phyloP scores from a whole-genome alignment of 805 yeast genomes.

The Cephaloascus fragrans region DNA sequence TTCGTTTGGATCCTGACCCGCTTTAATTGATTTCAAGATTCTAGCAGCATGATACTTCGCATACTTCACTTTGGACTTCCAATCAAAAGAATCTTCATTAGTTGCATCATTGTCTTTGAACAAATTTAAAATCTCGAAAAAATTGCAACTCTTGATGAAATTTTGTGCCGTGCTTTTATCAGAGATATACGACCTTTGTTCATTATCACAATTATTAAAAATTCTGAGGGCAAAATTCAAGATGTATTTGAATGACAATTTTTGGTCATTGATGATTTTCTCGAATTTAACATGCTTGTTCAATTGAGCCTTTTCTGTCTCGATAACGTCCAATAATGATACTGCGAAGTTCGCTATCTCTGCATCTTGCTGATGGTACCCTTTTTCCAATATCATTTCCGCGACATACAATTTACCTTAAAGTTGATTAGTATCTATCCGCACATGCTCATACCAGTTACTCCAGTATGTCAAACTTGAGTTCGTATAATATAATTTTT shows the following conservation, averaged over 20 bases:
- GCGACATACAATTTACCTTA: slow-evolving; percentile 49
- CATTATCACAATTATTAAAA: slow-evolving; percentile 43
- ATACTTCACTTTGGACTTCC: slow-evolving; percentile 35
- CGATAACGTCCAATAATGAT: slow-evolving; percentile 61
- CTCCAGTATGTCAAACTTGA: no score
- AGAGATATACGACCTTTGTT: slow-evolving; percentile 31
- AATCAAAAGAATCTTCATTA: slow-evolving; percentile 11
- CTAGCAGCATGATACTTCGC: slow-evolving; percentile 56
- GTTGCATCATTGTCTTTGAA: slow-evolving; percentile 12
- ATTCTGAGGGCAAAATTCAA: slow-evolving; percentile 48
- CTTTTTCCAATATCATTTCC: slow-evolving; percentile 54
- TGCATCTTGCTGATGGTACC: slow-evolving; percentile 45
- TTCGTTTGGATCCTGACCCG: slow-evolving; percentile 51
- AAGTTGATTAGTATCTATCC: not conserved
- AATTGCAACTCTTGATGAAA: slow-evolving; percentile 45
- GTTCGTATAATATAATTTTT: no score
- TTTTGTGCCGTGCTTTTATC: slow-evolving; percentile 37
- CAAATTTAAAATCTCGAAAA: slow-evolving; percentile 38
- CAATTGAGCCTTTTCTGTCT: slow-evolving; percentile 33
- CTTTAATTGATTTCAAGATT: slow-evolving; percentile 37
- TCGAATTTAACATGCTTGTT: slow-evolving; percentile 24
- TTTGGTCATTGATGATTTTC: slow-evolving; percentile 49
- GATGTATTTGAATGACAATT: slow-evolving; percentile 44
- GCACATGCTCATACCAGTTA: no score
- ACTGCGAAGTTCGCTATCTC: slow-evolving; percentile 54